Evolutionary conservation across 176 grass and related monocot species (phyloP).

Genomic region (Chloris gayana): DNA sequence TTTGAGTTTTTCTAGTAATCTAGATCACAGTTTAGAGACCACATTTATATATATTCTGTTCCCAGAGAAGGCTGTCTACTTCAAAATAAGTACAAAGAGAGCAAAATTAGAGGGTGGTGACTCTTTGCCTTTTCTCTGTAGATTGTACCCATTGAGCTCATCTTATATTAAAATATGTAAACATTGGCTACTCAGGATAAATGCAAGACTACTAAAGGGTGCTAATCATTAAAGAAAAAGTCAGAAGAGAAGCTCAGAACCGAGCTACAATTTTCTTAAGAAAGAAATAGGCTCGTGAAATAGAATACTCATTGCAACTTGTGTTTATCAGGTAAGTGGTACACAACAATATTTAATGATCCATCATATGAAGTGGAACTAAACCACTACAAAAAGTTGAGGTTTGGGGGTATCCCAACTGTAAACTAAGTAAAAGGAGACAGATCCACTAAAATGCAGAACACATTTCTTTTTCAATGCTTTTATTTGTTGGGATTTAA

Average conservation of each 20-base stretch:
- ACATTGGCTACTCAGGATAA: conserved; percentile 18
- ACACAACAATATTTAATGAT: conserved; percentile 45
- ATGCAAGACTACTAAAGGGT: conserved; percentile 20
- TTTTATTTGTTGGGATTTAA: conserved; percentile 43
- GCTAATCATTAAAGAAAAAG: conserved; percentile 19
- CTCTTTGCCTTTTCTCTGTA: conserved; percentile 25
- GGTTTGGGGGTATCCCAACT: conserved; percentile 34
- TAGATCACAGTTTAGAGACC: background rate
- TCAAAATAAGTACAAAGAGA: background rate
- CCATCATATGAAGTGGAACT: conserved; percentile 40
- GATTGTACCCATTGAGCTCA: conserved; percentile 4
- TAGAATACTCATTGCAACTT: conserved; percentile 40
- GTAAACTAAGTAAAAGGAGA: conserved; percentile 38
- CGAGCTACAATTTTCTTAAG: conserved; percentile 26
- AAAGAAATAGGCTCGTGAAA: conserved; percentile 21
- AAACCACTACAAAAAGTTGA: conserved; percentile 46
- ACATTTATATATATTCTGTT: background rate
- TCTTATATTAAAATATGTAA: conserved; percentile 10
- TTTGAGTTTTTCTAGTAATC: background rate
- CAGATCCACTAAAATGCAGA: conserved; percentile 39
- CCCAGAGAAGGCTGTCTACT: conserved; percentile 3
- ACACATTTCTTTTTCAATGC: conserved; percentile 42
- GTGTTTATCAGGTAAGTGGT: conserved; percentile 31
- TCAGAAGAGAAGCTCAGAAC: conserved; percentile 21
- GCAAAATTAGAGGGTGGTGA: background rate